Conservation (phyloP, 805 yeast genomes). For the Kodamaea restingae region DNA sequence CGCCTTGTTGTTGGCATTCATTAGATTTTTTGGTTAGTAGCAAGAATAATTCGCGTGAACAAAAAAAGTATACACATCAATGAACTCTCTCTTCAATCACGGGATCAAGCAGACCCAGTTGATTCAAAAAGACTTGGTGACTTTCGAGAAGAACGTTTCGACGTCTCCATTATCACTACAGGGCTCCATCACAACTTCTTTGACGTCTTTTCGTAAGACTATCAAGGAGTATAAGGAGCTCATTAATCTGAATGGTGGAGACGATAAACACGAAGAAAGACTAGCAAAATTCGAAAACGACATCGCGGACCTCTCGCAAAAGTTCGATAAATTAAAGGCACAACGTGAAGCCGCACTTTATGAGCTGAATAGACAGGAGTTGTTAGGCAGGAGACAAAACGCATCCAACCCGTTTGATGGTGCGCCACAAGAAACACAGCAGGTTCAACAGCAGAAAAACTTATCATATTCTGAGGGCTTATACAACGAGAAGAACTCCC, state of each 20-base stretch:
- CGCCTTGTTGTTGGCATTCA: slow-evolving; percentile 89
- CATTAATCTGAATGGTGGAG: slow-evolving; percentile 54
- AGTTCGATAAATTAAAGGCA: slow-evolving; percentile 51
- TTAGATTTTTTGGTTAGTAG: slow-evolving; percentile 62
- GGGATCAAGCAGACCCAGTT: slow-evolving; percentile 81
- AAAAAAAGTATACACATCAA: slow-evolving; percentile 5
- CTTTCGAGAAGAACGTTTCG: slow-evolving; percentile 61
- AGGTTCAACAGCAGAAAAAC: slow-evolving; percentile 22
- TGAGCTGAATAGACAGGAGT: slow-evolving; percentile 46
- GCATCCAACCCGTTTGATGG: slow-evolving; percentile 39
- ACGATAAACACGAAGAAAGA: slow-evolving; percentile 49
- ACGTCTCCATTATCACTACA: slow-evolving; percentile 73
- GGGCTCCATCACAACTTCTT: slow-evolving; percentile 74
- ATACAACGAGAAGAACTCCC: slow-evolving; percentile 59
- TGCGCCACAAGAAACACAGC: slow-evolving; percentile 15
- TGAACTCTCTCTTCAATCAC: slow-evolving; percentile 86
- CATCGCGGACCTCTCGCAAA: slow-evolving; percentile 41
- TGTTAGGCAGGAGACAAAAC: slow-evolving; percentile 47
- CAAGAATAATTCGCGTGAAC: slow-evolving; percentile 2
- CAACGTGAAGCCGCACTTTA: slow-evolving; percentile 52
- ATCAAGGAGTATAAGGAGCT: slow-evolving; percentile 63
- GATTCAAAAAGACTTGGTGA: slow-evolving; percentile 61
- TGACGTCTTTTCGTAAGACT: slow-evolving; percentile 72
- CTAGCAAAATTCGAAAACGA: slow-evolving; percentile 53
- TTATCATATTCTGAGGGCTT: slow-evolving; percentile 57